A percentile compares a stretch with the other conserved stretches of the same genome.
phyloP scores from a whole-genome alignment of 352 stramenopile species.

The Phytophthora foliorum region DNA sequence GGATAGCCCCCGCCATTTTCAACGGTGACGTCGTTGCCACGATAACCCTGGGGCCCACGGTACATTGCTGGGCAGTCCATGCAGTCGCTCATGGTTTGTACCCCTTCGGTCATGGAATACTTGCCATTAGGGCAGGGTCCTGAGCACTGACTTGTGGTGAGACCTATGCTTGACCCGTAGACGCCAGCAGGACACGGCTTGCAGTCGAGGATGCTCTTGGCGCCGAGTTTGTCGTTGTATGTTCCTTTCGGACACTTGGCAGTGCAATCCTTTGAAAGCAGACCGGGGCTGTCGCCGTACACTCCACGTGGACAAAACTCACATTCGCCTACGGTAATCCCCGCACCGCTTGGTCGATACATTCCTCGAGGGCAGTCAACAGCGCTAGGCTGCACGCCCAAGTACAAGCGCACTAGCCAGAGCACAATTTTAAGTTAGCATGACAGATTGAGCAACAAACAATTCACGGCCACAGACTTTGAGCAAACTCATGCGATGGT shows the following conservation, averaged over 20 bases:
- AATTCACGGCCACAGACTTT: conserved; percentile 10
- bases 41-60: conserved; percentile 64
- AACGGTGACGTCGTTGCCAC: conserved; percentile 58
- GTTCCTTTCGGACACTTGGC: conserved; percentile 79
- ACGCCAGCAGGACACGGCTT: conserved; percentile 73
- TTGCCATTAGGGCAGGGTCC: conserved; percentile 74
- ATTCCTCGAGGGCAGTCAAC: conserved; percentile 68
- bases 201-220: conserved; percentile 72
- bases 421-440: not conserved
- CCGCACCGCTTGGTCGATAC: conserved; percentile 61
- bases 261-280: conserved; percentile 71
- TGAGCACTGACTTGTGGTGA: conserved; percentile 67
- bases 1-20: conserved; percentile 59
- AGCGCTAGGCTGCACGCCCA: conserved; percentile 60
- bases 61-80: conserved; percentile 67
- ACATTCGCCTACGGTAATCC: conserved; percentile 66
- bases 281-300: conserved; percentile 71
- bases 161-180: conserved; percentile 60
- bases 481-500: conserved; percentile 11
- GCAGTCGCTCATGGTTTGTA: conserved; percentile 69
- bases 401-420: conserved; percentile 55
- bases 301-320: conserved; percentile 78
- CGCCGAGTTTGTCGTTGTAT: conserved; percentile 67
- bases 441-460: not conserved
- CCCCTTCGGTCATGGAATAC: conserved; percentile 68